A percentile compares a stretch with the other conserved stretches of the same genome.
Conservation (phyloP, 75 land plant genomes). For the Picea glauca region DNA sequence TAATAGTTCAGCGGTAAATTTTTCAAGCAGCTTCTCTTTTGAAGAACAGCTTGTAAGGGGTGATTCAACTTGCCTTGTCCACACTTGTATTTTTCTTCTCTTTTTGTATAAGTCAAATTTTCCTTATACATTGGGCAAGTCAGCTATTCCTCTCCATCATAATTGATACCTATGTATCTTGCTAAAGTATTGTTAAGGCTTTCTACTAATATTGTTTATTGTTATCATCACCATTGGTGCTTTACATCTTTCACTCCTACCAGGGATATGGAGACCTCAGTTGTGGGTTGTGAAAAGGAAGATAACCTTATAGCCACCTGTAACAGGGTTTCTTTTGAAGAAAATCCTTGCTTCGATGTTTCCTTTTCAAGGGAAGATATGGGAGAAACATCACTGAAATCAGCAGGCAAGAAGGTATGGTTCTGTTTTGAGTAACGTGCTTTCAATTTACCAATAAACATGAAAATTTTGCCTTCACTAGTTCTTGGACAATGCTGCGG, state of each 20-base stretch:
- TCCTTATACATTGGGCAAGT: background rate
- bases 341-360: background rate
- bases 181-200: background rate
- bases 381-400: background rate
- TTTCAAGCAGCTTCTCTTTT: background rate
- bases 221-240: background rate
- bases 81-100: too few relatives aligned
- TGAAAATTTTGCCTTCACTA: background rate
- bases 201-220: background rate
- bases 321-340: background rate
- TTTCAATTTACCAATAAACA: background rate
- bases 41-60: background rate
- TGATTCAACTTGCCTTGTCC: background rate
- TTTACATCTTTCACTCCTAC: background rate
- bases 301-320: background rate
- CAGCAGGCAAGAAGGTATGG: background rate
- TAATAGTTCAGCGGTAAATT: background rate
- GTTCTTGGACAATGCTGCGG: background rate
- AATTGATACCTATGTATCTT: background rate
- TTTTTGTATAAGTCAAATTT: too few relatives aligned
- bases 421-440: background rate
- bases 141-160: background rate
- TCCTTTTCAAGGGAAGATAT: background rate
- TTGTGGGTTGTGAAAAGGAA: background rate
- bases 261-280: constrained; percentile 4